Base-by-base conservation (phyloP, 257 asterid genomes). In the Haberlea rhodopensis region DNA sequence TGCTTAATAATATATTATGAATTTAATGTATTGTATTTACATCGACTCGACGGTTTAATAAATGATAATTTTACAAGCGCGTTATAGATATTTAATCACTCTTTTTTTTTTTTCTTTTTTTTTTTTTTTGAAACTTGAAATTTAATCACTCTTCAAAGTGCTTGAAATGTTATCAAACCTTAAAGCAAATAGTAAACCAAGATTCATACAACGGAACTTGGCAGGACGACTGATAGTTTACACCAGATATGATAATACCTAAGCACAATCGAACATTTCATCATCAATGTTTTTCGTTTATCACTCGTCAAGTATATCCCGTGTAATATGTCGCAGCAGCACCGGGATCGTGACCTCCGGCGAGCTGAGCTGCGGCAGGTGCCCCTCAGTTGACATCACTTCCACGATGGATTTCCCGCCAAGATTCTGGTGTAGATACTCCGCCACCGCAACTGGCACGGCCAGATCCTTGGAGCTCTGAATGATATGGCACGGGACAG, bases 341-440 rank as follows among this genome's bases (percentile, higher is more conserved):
- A 89, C 87, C 3, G 97, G 97, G 8, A 80, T 51, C 8, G 80
- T 82, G 7, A 87, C 74, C 10, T 79, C 94, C 3, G 95, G 95
- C 18, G 94, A 82, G 78, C 97, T 90, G 53, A 90, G 67, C 67
- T 87, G 97, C 32, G 95, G 97, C 19, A 90, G 74, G 46, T 90
- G 97, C 9, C 97, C 97, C n/a, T 87, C 89, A 0, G 94, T 87
- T 2, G 84, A 73, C 91, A 90, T 80, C 53, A 90, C 91, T 73
- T 87, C 95, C 0, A 90, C 94, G 2, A 90, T 74, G 6, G 97
- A 90, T 21, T 77, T 69, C 0, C 88, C 81, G 1, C 91, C 88
- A 0, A 89, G 75, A 56, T 83, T 75, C 57, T 74, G 94, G 74
- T 87, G 89, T 22, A 89, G 89, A 43, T 77, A 82, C 74, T 89